These are phyloP conservation scores for Phialophora expanda DNA, from an alignment of 2,329 filamentous ascomycete species.

Conservation along the genomic window DNA sequence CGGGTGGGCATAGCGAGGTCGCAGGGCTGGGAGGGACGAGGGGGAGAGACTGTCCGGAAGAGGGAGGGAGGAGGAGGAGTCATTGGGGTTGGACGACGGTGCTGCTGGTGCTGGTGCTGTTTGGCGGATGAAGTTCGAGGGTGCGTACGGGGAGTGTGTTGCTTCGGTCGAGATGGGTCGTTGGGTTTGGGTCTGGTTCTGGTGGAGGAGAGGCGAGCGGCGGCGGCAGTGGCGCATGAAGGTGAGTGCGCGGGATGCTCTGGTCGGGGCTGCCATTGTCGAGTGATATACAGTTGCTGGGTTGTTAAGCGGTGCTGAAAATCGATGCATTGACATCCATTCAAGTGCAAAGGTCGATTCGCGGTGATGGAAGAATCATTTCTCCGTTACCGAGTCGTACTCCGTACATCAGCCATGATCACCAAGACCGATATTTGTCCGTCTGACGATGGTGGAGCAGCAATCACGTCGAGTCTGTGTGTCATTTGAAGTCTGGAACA, in stretches of 20 bases:
- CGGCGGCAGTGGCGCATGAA: constrained; percentile 37
- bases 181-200: constrained; percentile 2
- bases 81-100: constrained; percentile 1
- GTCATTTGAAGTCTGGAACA: too few relatives aligned
- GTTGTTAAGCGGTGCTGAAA: not conserved
- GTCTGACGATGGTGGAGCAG: too few relatives aligned
- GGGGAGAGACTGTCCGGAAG: not conserved
- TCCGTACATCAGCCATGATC: too few relatives aligned
- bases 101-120: constrained; percentile 12
- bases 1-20: constrained; percentile 28
- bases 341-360: too few relatives aligned
- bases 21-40: constrained; percentile 17
- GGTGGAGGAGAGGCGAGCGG: not conserved
- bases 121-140: constrained; percentile 35
- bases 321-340: not conserved
- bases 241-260: constrained; percentile 31
- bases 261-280: constrained; percentile 26
- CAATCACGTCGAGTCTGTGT: too few relatives aligned
- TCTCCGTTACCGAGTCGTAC: not conserved
- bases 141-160: constrained; percentile 28
- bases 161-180: not conserved
- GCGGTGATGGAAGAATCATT: not conserved
- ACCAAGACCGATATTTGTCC: too few relatives aligned
- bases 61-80: not conserved
- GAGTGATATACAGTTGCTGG: not conserved